Evolutionary conservation across 2,329 filamentous ascomycete genomes (phyloP), one percentile per base, ranked within the genome.

Genomic region (Venturia aucupariae): DNA sequence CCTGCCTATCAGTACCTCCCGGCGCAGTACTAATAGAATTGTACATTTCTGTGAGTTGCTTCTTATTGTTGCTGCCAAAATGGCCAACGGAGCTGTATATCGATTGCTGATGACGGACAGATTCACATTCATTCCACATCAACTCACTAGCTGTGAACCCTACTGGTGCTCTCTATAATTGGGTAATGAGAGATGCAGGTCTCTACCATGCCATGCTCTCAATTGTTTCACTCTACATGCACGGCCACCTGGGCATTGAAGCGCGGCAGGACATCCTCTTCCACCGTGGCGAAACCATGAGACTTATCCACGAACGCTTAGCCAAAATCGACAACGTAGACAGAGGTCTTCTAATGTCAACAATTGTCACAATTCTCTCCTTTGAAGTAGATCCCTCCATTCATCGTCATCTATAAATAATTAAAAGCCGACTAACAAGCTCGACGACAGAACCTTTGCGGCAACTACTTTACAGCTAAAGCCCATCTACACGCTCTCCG

Each of bases 221-320:
- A 11, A 4, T 27, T 8, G 39, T 46, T 11, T 38, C 60, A 24
- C 60, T 62, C 15, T 48, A 62, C 19, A 62, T 62, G 39, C 60
- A 62, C 42, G 27, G 60, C 42, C 60, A 62, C 41, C n/a, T 30
- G 13, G 60, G 38, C 19, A 44, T 62, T 19, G 39, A 32, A 35
- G 60, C 39, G 11, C 38, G 42, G 32, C 19, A 62, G 15, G 60
- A 48, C 27, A 62, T 62, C 22, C 42, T 62, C 30, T 62, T 30
- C 19, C 60, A 62, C 42, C 60, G 39, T 3, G 60, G 60, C 30
- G 39, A 62, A 35, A 48, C 60, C 27, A 62, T 62, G 60, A 44
- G 48, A 19, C 46, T 62, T 24, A 46, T 48, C n/a, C 19, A 62
- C 22, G 30, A 32, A 4, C 22, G 30, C 39, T 35, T 62, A 19